Base-by-base conservation (phyloP, 495 filamentous ascomycete species). In the Xylaria castorea region DNA sequence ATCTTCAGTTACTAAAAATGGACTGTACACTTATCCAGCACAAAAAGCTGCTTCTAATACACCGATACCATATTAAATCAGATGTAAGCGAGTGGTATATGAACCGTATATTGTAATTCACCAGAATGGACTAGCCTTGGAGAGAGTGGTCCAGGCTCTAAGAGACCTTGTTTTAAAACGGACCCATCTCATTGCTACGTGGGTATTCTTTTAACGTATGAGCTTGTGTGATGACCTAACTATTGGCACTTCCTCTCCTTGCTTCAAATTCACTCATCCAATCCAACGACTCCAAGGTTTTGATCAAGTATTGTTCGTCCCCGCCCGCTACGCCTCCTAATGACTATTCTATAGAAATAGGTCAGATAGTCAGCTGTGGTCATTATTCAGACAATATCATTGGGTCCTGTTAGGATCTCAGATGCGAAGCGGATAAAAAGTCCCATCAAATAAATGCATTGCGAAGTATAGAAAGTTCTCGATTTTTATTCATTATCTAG, bases 401-500 rank as follows among this genome's bases (percentile, higher is more conserved):
- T 9, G 8, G 3, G 0, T 11, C 3, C 25, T 30, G 8, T 55
- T 30, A 18, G 14, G 27, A 57, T 57, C 53, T 38, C 12, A 16
- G 18, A 61, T 22, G 30, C 3, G 27, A 27, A 57, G 11, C 48
- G 6, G n/a, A 22, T 9, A n/a, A 51, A 18, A 61, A 18, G 3
- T 40, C 8, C 20, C 61, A 63, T 25, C n/a, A 38, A 44, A 44
- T 40, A 38, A 44, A 44, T 40, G 38, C 61, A 30, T 32, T 57
- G 25, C 22, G 27, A 32, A 25, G 48, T 25, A 6, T 8, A 16
- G 14, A 34, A 38, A n/a, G n/a, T 12, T 61, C n/a, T 61, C 58
- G 12, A 12, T 16, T 27, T 64, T 64, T 25, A 42, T 64, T 46
- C n/a, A 44, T 9, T 64, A 64, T 64, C 61, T 40, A 27, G 38